A percentile compares a stretch with the other conserved stretches of the same genome.
Evolutionary conservation across 441 rosid genomes (phyloP).

Genomic region (Adansonia gregorii): DNA sequence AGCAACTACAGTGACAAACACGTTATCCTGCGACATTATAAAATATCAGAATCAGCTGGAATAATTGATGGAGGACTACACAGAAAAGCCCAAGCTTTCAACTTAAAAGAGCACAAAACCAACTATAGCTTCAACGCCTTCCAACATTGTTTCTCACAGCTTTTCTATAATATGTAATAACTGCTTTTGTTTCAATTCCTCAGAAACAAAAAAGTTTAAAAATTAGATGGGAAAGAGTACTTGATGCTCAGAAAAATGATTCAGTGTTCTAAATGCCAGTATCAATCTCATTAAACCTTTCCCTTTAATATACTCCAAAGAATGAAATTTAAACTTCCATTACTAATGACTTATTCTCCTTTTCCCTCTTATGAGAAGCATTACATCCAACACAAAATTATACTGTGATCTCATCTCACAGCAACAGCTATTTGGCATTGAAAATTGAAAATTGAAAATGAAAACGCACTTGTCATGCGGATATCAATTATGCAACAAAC

Average conservation of each 20-base stretch:
- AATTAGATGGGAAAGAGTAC: neutral
- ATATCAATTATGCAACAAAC: slow-evolving; percentile 36
- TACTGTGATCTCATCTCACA: too few species aligned
- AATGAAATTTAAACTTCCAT: slow-evolving; percentile 1
- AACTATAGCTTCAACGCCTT: neutral
- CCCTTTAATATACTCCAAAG: neutral
- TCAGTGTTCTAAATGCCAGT: neutral
- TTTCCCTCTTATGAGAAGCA: neutral
- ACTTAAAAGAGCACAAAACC: neutral
- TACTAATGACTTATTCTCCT: neutral
- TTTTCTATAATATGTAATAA: neutral
- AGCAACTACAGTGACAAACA: slow-evolving; percentile 70
- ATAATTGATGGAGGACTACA: neutral
- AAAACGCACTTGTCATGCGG: neutral
- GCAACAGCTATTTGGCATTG: neutral
- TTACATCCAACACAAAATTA: neutral
- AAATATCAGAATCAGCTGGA: slow-evolving; percentile 1
- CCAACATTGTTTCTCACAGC: neutral
- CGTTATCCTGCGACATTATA: slow-evolving; percentile 52
- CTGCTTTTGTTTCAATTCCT: neutral
- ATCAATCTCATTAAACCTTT: neutral
- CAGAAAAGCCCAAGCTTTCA: neutral
- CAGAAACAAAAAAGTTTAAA: neutral
- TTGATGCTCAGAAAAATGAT: neutral
- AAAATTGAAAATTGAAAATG: neutral